A percentile compares a stretch with the other conserved stretches of the same genome.
Evolutionary conservation across 139 green algal genomes (phyloP).

Genomic region (Chlorella ohadii): DNA sequence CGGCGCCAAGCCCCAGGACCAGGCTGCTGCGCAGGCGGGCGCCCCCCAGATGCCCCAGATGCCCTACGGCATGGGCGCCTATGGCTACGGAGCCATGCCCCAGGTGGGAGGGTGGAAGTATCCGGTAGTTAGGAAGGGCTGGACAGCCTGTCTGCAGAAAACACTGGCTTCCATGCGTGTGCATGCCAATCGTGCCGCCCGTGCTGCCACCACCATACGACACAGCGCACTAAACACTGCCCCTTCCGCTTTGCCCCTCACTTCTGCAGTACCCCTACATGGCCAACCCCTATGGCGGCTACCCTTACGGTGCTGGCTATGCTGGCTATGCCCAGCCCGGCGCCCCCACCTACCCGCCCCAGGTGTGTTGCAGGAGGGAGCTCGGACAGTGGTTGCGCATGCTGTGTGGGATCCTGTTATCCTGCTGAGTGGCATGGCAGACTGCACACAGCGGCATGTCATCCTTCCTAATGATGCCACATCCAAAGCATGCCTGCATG

Average conservation of each 20-base stretch:
- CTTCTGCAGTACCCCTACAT: slow-evolving; percentile 20
- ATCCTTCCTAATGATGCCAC: too few relatives aligned
- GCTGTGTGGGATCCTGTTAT: background rate
- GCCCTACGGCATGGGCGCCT: slow-evolving; percentile 39
- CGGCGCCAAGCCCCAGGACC: background rate
- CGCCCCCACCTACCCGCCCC: slow-evolving; percentile 19
- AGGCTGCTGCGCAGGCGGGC: background rate
- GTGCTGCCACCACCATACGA: too few relatives aligned
- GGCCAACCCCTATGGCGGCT: slow-evolving; percentile 25
- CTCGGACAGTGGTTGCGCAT: background rate
- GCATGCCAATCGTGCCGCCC: too few relatives aligned
- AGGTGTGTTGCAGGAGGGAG: background rate
- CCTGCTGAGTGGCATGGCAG: too few relatives aligned
- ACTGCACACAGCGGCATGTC: too few relatives aligned
- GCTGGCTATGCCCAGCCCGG: slow-evolving; percentile 10
- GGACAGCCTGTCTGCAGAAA: too few relatives aligned
- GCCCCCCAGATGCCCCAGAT: slow-evolving; percentile 35
- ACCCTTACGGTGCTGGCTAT: background rate
- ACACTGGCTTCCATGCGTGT: too few relatives aligned
- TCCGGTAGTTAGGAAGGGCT: too few relatives aligned
- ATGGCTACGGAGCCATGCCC: background rate
- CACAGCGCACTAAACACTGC: background rate
- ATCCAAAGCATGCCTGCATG: too few relatives aligned
- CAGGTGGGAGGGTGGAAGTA: background rate
- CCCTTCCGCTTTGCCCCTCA: background rate